A percentile compares a stretch with the other conserved stretches of the same genome.
These are phyloP conservation scores for Colletotrichum tropicale DNA, from an alignment of 2,329 filamentous ascomycete species.

Conservation along the genomic window DNA sequence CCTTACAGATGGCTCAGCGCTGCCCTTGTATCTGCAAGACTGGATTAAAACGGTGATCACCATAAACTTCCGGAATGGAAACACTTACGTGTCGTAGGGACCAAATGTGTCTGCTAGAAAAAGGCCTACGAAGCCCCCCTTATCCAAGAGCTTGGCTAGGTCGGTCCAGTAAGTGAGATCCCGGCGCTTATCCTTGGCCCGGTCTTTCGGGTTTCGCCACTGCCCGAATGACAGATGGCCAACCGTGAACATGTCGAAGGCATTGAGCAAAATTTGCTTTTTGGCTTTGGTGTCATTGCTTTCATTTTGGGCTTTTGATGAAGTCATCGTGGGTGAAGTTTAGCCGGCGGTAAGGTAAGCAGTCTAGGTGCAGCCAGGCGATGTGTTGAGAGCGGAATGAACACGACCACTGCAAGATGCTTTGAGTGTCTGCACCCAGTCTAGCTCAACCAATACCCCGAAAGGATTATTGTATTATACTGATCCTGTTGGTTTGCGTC, in stretches of 20 bases:
- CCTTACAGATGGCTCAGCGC: constrained; percentile 59
- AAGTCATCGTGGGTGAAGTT: neutral
- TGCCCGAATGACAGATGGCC: constrained; percentile 6
- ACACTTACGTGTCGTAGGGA: constrained; percentile 63
- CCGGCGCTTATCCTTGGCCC: constrained; percentile 1
- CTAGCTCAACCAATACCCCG: neutral
- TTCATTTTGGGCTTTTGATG: neutral
- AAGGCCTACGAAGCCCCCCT: constrained; percentile 66
- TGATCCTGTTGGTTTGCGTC: neutral
- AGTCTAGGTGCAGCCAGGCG: neutral
- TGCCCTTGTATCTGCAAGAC: constrained; percentile 38
- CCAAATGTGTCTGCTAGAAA: constrained; percentile 63
- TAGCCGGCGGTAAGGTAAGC: rapidly evolving
- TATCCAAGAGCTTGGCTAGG: constrained; percentile 65
- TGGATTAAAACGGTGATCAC: neutral
- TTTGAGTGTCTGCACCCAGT: neutral
- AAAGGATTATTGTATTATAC: neutral
- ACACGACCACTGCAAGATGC: neutral
- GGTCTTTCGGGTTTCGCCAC: constrained; percentile 5
- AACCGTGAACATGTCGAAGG: constrained; percentile 5
- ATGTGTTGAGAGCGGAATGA: neutral
- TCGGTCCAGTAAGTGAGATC: constrained; percentile 61
- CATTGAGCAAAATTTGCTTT: constrained; percentile 3
- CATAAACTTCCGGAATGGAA: neutral
- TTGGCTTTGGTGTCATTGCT: neutral